Evolutionary conservation across 495 filamentous ascomycete genomes (phyloP).

Genomic region (Clavariopsis aquatica): DNA sequence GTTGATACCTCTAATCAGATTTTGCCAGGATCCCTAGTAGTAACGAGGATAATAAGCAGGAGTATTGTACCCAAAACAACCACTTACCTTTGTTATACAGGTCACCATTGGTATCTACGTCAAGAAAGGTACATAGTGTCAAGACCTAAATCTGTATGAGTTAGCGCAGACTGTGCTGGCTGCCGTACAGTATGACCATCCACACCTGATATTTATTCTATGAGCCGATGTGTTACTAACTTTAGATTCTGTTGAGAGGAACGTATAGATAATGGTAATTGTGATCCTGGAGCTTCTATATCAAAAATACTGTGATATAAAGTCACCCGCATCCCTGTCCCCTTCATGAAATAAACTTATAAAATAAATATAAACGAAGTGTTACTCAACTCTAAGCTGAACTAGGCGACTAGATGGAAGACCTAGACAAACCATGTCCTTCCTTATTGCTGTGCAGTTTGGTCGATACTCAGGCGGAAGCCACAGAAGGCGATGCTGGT

Average conservation of each 20-base stretch:
- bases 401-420: conserved; percentile 5
- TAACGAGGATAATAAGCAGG: neutral
- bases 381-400: conserved; percentile 3
- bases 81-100: neutral
- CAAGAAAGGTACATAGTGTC: no score
- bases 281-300: neutral
- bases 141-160: no score
- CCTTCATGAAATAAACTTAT: neutral
- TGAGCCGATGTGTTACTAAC: no score
- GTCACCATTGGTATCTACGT: neutral
- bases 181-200: no score
- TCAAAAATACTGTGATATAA: conserved; percentile 4
- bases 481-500: conserved; percentile 3
- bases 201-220: neutral
- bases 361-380: conserved; percentile 3
- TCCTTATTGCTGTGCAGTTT: neutral
- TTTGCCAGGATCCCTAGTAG: neutral
- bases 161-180: no score
- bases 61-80: neutral
- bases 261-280: neutral
- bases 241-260: no score
- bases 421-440: conserved; percentile 6
- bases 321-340: conserved; percentile 1
- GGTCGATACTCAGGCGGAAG: conserved; percentile 5
- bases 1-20: neutral